These are phyloP conservation scores for Benincasa hispida DNA, from an alignment of 306 rosid species.

Conservation along the genomic window DNA sequence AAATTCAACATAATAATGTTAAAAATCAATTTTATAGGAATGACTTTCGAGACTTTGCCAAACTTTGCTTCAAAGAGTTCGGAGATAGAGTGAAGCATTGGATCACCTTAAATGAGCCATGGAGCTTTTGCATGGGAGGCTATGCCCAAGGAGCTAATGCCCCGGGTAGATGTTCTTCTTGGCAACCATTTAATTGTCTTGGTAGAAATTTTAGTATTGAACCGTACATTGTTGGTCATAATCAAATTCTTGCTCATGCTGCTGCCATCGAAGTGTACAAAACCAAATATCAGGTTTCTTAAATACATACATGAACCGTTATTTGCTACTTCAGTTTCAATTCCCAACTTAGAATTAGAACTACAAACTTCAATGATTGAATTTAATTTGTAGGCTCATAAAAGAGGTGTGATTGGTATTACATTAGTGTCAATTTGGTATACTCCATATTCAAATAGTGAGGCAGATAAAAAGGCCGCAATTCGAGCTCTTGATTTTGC, in stretches of 20 bases:
- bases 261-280: conserved; percentile 6
- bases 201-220: conserved; percentile 14
- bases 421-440: conserved; percentile 30
- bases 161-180: not conserved
- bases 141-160: not conserved
- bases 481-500: conserved; percentile 34
- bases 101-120: conserved; percentile 17
- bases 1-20: not conserved
- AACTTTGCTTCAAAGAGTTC: conserved; percentile 24
- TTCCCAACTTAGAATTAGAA: not conserved
- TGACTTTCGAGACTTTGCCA: conserved; percentile 17
- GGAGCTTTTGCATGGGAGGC: not conserved
- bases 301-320: not conserved
- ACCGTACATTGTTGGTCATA: conserved; percentile 31
- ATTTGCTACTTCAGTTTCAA: not conserved
- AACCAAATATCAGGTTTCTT: conserved; percentile 31
- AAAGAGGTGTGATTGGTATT: conserved; percentile 44
- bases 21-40: not conserved
- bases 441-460: conserved; percentile 25
- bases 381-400: conserved; percentile 16
- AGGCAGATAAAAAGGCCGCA: conserved; percentile 20
- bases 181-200: conserved; percentile 16
- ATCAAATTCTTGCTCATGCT: conserved; percentile 24
- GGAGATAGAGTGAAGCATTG: conserved; percentile 29
- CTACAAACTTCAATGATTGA: not conserved